Evolutionary conservation across 106 monocot genomes (phyloP), one percentile per base, ranked within the genome.

Genomic region (Triglochin maritima): DNA sequence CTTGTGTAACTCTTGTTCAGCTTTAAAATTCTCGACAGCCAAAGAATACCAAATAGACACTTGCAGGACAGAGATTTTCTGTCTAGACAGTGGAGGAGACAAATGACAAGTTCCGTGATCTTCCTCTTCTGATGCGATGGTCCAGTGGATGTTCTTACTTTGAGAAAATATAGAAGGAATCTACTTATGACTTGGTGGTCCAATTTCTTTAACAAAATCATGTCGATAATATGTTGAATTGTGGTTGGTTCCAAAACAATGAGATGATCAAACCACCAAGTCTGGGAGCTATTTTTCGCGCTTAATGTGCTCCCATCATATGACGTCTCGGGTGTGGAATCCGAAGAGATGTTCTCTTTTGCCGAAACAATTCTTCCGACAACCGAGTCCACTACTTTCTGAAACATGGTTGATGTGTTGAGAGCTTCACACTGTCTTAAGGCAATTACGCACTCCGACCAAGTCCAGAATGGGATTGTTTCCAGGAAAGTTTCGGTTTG

Each of bases 181-280:
- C 84, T 85, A 17, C 81, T 72, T n/a, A 88, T 79, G 14, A 14
- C 49, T 6, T 4, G 73, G 68, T 88, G 81, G 7, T 86, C 88
- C 16, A 77, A 9, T 66, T 81, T 84, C 43, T 42, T 70, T 29
- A 70, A 65, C 55, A 86, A 42, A 83, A 96, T 80, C n/a, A 15
- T 57, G 47, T 53, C 60, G 45, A 79, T 11, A 0, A 78, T 46
- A 49, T 73, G 85, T 29, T 86, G 68, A 4, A 84, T 50, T 7
- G 57, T 52, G 9, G 47, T 52, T 29, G 57, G 53, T 17, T 71
- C 71, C n/a, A 96, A 68, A 48, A 75, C 29, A 1, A 66, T 9
- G 7, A 96, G 72, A 70, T 91, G 90, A n/a, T 90, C 87, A 14
- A 83, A 83, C 94, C 94, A 94, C 94, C 89, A 94, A 41, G 73